phyloP scores from a whole-genome alignment of 768 basidiomycete species.

The Suillus placidus region DNA sequence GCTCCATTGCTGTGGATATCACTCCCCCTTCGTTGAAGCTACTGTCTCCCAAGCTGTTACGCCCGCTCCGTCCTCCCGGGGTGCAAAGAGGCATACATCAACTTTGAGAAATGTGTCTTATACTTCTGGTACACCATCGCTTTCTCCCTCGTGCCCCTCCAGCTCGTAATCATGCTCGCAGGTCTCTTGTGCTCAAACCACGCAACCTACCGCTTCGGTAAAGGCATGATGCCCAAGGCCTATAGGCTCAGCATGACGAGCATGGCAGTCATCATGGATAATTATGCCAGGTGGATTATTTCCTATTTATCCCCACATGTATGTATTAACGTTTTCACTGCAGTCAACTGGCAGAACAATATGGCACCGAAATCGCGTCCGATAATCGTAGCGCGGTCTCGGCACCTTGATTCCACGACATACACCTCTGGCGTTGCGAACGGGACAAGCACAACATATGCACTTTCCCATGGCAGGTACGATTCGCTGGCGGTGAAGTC shows the following conservation, averaged over 20 bases:
- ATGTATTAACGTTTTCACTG: not conserved
- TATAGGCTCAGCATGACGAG: conserved; percentile 73
- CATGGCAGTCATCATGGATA: conserved; percentile 85
- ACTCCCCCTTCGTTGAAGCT: too few relatives aligned
- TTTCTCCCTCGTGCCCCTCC: conserved; percentile 70
- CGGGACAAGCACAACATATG: too few relatives aligned
- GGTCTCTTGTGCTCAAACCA: conserved; percentile 79
- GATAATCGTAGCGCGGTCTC: conserved; percentile 61
- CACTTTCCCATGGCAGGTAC: conserved; percentile 59
- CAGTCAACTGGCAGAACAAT: conserved; percentile 76
- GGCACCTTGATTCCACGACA: conserved; percentile 40
- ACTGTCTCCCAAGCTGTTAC: too few relatives aligned
- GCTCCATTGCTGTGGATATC: too few relatives aligned
- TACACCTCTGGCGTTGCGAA: not conserved
- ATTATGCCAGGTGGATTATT: conserved; percentile 67
- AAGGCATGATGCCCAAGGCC: conserved; percentile 61
- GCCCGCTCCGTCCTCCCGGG: too few relatives aligned
- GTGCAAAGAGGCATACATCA: conserved; percentile 59
- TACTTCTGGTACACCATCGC: conserved; percentile 64
- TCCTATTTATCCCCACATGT: not conserved
- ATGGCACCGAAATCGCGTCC: conserved; percentile 63
- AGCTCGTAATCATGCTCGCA: conserved; percentile 62
- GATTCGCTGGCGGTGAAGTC: not conserved
- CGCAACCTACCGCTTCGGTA: conserved; percentile 84
- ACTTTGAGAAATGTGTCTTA: conserved; percentile 58